Percentiles rank a stretch among this genome's conserved stretches.
Evolutionary conservation across 75 land plant genomes (phyloP).

Genomic region (Cupressus sempervirens): DNA sequence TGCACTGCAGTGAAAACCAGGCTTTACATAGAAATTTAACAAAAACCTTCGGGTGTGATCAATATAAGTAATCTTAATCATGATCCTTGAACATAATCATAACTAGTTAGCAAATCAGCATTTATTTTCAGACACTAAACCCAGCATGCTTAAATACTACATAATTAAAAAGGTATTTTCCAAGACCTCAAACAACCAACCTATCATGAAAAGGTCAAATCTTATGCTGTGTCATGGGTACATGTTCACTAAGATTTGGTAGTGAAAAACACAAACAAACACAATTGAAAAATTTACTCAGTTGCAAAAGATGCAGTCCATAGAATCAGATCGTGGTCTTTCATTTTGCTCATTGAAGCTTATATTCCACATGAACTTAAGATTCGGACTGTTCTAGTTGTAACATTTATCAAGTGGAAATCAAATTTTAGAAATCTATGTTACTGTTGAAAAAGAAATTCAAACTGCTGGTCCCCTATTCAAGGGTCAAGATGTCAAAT

Average conservation of each 20-base stretch:
- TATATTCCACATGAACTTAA: neutral
- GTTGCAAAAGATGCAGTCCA: neutral
- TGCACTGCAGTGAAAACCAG: neutral
- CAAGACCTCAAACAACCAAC: neutral
- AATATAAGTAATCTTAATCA: neutral
- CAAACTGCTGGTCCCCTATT: too few species aligned
- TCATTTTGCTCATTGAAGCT: neutral
- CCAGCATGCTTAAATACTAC: neutral
- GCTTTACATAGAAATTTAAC: neutral
- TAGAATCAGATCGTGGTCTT: neutral
- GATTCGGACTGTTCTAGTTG: neutral
- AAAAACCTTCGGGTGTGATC: neutral
- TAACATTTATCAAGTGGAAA: neutral
- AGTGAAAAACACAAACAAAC: neutral
- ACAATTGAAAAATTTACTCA: neutral
- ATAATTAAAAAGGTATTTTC: neutral
- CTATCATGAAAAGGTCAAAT: neutral
- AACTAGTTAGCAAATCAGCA: neutral
- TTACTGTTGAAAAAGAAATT: neutral
- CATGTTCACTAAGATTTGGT: neutral
- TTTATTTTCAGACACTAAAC: neutral
- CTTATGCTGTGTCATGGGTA: neutral
- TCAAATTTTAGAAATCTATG: neutral
- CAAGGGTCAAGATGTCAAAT: too few species aligned
- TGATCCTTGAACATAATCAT: neutral